phyloP scores from a whole-genome alignment of 176 grass and related monocot genomes.

The Carex scoparia region DNA sequence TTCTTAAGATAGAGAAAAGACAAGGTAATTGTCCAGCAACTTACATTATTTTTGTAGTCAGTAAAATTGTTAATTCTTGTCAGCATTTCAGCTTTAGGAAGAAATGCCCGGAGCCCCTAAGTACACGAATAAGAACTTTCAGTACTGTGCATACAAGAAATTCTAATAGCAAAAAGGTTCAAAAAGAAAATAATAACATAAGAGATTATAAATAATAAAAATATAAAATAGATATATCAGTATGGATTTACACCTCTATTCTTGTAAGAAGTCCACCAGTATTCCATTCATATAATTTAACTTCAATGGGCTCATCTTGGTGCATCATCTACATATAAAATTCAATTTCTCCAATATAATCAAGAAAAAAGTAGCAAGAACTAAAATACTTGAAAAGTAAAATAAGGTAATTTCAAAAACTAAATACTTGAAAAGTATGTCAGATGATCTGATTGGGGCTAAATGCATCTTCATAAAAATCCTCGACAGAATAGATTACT shows the following conservation, averaged over 20 bases:
- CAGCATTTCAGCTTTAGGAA: slow-evolving; percentile 87
- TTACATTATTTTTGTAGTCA: slow-evolving; percentile 78
- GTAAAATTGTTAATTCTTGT: slow-evolving; percentile 64
- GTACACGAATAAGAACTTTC: not conserved
- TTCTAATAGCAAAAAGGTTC: not conserved
- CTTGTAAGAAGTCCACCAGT: slow-evolving; percentile 68
- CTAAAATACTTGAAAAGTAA: not conserved
- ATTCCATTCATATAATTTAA: slow-evolving; percentile 92
- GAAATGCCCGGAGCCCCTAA: slow-evolving; percentile 79
- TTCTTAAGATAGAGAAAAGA: not conserved
- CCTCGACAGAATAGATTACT: not conserved
- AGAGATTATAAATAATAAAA: not conserved
- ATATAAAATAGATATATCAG: not conserved
- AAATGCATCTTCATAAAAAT: not conserved
- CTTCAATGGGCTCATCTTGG: slow-evolving; percentile 69
- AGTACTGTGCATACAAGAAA: not conserved
- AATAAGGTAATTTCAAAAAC: not conserved
- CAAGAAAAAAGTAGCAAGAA: slow-evolving; percentile 19
- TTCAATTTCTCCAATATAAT: not conserved
- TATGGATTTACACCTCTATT: slow-evolving; percentile 57
- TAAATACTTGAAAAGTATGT: not conserved
- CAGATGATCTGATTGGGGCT: not conserved
- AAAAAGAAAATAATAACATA: not conserved
- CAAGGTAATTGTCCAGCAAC: slow-evolving; percentile 13
- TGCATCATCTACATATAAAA: slow-evolving; percentile 57